Base-by-base conservation (phyloP, 2,329 filamentous ascomycete species). In the Colletotrichum acutatum region DNA sequence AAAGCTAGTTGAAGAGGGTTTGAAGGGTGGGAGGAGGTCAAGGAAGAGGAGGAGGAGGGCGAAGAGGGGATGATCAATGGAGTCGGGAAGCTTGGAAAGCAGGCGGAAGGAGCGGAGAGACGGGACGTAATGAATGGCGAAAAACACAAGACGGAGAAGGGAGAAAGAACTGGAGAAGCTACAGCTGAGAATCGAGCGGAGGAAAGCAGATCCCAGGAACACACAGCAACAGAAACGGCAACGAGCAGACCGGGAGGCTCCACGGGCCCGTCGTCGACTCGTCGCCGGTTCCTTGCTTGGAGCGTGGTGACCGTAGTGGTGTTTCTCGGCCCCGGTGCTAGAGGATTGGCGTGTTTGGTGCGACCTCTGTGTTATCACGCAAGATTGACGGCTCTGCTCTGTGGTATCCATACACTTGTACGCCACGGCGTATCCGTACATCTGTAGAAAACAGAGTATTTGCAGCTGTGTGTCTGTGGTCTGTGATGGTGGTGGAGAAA, bases 71-170 rank as follows among this genome's bases (percentile, higher is more conserved):
- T 64, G 66, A 72, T 72, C 60, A 69, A 69, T 69, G 59, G 70
- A 56, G 60, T 46, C 26, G 60, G 60, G 42, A 49, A 64, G 58
- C 37, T 64, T 32, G n/a, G n/a, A 67, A 68, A 64, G 60, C 66
- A 49, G 66, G 59, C 70, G 70, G 70, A 70, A 72, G 66, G 24
- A 24, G 70, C 66, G 70, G 70, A 72, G 59, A 61, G 66, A 70
- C 22, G 42, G 66, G 42, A 69, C 65, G 65, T 69, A 64, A 64
- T 64, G 66, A 70, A 70, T 70, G 59, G 60, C 70, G 59, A 65
- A 70, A 65, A 60, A 54, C 12, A n/a, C n/a, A 26, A n/a, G 37
- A 59, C 42, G 22, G 56, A 34, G 53, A 42, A 26, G 53, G 28
- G 42, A 59, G 61, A 66, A 65, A 65, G 62, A 65, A 56, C 49